Conservation (phyloP, 176 grass and related monocot genomes). For the Eragrostis curvula region DNA sequence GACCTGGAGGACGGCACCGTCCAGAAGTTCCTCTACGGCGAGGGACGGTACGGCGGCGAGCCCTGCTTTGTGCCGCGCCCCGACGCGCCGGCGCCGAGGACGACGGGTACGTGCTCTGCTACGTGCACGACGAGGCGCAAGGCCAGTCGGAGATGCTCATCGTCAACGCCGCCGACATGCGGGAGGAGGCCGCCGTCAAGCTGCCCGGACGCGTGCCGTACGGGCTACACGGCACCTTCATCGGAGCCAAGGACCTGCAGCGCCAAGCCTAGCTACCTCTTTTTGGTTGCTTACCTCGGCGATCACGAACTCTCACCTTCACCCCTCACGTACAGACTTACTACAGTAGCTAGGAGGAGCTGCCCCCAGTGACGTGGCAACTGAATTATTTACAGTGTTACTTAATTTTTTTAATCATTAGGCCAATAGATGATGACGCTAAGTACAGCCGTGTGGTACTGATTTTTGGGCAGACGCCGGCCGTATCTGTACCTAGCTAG, state of each 20-base stretch:
- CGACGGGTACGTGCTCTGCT: conserved; percentile 75
- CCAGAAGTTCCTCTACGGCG: conserved; percentile 70
- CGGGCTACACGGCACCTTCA: conserved; percentile 88
- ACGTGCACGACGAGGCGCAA: conserved; percentile 67
- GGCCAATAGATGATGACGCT: not conserved
- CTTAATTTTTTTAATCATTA: conserved; percentile 25
- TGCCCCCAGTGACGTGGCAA: conserved; percentile 22
- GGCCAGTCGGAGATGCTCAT: conserved; percentile 67
- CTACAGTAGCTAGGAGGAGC: not conserved
- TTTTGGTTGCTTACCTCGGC: not conserved
- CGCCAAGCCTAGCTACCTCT: conserved; percentile 67
- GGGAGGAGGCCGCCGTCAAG: conserved; percentile 64
- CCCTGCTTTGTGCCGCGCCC: conserved; percentile 74
- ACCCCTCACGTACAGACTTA: conserved; percentile 9
- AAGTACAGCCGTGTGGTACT: not conserved
- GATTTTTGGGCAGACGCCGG: conserved; percentile 46
- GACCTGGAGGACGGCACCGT: conserved; percentile 66
- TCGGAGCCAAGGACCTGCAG: conserved; percentile 53
- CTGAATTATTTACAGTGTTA: not conserved
- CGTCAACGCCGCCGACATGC: conserved; percentile 64
- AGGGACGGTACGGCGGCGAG: conserved; percentile 65
- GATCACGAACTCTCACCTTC: conserved; percentile 5
- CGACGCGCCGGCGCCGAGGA: conserved; percentile 50
- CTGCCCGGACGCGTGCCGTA: conserved; percentile 85
- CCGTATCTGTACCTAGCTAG: not conserved